These are phyloP conservation scores for Blastobotrys indianensis DNA, from an alignment of 1,139 yeast species.

Conservation along the genomic window DNA sequence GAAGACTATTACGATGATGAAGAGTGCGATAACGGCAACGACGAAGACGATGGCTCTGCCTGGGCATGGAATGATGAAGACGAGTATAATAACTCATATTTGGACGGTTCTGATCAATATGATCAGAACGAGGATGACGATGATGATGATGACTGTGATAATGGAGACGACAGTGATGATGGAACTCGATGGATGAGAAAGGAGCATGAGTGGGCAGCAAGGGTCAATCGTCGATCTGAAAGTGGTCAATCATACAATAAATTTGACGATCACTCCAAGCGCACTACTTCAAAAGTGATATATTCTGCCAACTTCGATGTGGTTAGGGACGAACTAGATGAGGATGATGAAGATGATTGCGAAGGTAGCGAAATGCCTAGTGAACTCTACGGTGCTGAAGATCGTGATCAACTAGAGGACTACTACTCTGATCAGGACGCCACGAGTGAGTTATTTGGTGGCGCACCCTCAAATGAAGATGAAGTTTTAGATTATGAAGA, in stretches of 20 bases:
- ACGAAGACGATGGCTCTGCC: slow-evolving; percentile 28
- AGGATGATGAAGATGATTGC: slow-evolving; percentile 7
- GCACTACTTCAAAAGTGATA: too few species aligned
- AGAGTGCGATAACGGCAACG: slow-evolving; percentile 31
- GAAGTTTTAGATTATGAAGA: too few species aligned
- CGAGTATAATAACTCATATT: slow-evolving; percentile 3
- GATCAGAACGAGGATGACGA: slow-evolving; percentile 3
- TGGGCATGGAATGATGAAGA: slow-evolving; percentile 18
- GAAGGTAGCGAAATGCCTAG: neutral
- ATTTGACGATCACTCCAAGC: too few species aligned
- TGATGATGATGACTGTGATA: slow-evolving; percentile 3
- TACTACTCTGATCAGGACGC: neutral
- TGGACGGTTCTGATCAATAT: slow-evolving; percentile 6
- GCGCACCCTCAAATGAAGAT: too few species aligned
- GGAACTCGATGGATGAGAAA: neutral
- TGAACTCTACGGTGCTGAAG: neutral
- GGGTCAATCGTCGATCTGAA: slow-evolving; percentile 3
- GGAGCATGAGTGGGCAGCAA: neutral
- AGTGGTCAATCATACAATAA: neutral
- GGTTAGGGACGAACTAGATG: neutral
- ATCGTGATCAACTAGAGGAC: neutral
- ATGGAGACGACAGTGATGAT: slow-evolving; percentile 8
- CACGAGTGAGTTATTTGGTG: too few species aligned
- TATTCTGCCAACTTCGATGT: too few species aligned
- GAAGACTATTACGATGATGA: slow-evolving; percentile 19